Evolutionary conservation across 208 protist genomes (phyloP).

Genomic region (Trypanosomatidae sp.): DNA sequence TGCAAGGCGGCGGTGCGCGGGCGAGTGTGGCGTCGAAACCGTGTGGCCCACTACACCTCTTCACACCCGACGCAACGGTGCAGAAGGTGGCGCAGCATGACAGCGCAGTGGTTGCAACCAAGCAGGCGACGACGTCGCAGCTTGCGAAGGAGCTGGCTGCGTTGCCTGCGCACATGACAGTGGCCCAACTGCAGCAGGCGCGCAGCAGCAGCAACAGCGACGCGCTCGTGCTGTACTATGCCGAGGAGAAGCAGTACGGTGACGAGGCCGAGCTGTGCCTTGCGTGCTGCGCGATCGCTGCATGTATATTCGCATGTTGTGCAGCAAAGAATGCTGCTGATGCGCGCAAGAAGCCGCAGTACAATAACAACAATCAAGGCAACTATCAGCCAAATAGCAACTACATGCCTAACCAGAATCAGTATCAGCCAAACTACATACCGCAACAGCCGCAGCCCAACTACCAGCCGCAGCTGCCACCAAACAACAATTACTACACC

Average conservation of each 20-base stretch:
- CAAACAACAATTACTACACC: not conserved
- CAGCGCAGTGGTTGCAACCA: too few relatives aligned
- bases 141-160: too few relatives aligned
- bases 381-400: not conserved
- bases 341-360: not conserved
- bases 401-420: not conserved
- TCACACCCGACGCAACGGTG: too few relatives aligned
- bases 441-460: not conserved
- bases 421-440: not conserved
- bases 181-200: too few relatives aligned
- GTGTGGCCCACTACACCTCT: too few relatives aligned
- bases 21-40: too few relatives aligned
- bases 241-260: not conserved
- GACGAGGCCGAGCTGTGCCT: not conserved
- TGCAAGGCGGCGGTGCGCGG: too few relatives aligned
- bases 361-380: not conserved
- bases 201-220: too few relatives aligned
- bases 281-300: not conserved
- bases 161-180: too few relatives aligned
- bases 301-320: not conserved
- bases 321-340: not conserved
- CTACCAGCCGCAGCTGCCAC: not conserved
- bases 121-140: too few relatives aligned
- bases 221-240: not conserved
- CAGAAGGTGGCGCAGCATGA: too few relatives aligned